phyloP scores from a whole-genome alignment of 306 rosid genomes.

The Acacia melanoxylon region DNA sequence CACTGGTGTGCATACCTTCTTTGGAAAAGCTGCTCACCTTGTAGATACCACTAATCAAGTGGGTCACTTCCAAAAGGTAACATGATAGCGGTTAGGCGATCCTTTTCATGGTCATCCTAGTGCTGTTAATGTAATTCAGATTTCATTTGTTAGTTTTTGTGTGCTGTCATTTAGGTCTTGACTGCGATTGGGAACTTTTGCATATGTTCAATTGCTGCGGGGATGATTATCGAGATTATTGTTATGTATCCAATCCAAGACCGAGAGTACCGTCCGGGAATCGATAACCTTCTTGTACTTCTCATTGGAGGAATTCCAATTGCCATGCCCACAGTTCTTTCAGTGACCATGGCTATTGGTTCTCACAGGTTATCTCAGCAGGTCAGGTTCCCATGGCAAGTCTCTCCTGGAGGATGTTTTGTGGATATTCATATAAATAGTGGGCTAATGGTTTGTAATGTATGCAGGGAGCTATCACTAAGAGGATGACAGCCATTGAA shows the following conservation, averaged over 20 bases:
- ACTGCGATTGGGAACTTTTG: conserved; percentile 98
- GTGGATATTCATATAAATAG: neutral
- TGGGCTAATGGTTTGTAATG: conserved; percentile 30
- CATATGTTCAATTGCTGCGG: conserved; percentile 93
- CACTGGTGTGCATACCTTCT: conserved; percentile 96
- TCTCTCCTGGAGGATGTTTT: conserved; percentile 13
- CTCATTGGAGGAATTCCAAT: conserved; percentile 99
- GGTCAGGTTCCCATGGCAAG: conserved; percentile 45
- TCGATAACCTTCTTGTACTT: conserved; percentile 95
- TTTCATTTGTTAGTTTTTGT: conserved; percentile 19
- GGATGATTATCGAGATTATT: conserved; percentile 87
- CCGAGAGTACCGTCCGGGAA: conserved; percentile 86
- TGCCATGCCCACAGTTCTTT: conserved; percentile 99
- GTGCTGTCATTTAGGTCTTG: conserved; percentile 63
- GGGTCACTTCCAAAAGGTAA: conserved; percentile 96
- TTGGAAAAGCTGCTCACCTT: conserved; percentile 98
- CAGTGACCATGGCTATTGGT: conserved; percentile 99
- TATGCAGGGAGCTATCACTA: conserved; percentile 93
- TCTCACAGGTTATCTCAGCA: conserved; percentile 96
- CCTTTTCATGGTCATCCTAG: neutral
- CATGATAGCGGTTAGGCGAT: conserved; percentile 4
- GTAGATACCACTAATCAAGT: conserved; percentile 96
- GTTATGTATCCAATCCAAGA: conserved; percentile 99
- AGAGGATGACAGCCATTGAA: conserved; percentile 99
- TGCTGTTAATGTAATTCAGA: conserved; percentile 1